These are phyloP conservation scores for maize (Zea mays) DNA, from an alignment of 176 grass and related monocot species.

Conservation along the genomic window Zm-B73-REFERENCE-NAM-5.0 NC_050105.1:147331001-147331500, in stretches of 20 bases:
- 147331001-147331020: neutral
- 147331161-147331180: slow-evolving; percentile 67
- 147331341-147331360: slow-evolving; percentile 54
- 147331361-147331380: slow-evolving; percentile 76
- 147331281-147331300: neutral
- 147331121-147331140: slow-evolving; percentile 80
- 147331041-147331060: slow-evolving; percentile 74
- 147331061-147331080: slow-evolving; percentile 74
- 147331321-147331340: neutral
- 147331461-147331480: slow-evolving; percentile 74
- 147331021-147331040: neutral
- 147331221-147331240: neutral
- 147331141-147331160: slow-evolving; percentile 79
- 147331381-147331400: slow-evolving; percentile 79
- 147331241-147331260: neutral
- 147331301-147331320: neutral
- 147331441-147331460: slow-evolving; percentile 75
- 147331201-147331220: neutral
- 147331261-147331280: neutral
- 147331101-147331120: slow-evolving; percentile 82
- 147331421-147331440: slow-evolving; percentile 73
- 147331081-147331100: slow-evolving; percentile 66
- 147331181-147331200: slow-evolving; percentile 19
- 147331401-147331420: slow-evolving; percentile 78
- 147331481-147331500: slow-evolving; percentile 67